These are phyloP conservation scores for Cicer chorassanicum DNA, from an alignment of 306 rosid genomes.

Conservation along the genomic window DNA sequence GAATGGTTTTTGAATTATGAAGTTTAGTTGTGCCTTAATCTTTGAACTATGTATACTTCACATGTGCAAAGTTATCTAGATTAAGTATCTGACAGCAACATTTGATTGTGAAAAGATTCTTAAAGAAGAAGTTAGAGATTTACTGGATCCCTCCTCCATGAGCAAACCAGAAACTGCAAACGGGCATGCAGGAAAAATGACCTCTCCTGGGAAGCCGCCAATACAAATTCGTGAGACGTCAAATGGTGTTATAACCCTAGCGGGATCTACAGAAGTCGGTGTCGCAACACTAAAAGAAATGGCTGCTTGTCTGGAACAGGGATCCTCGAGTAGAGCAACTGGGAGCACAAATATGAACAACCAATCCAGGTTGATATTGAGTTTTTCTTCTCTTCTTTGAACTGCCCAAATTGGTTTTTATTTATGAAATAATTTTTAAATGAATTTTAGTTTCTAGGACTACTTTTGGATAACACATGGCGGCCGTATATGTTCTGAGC, in stretches of 20 bases:
- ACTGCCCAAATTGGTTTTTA: constrained; percentile 18
- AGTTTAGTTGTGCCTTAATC: constrained; percentile 29
- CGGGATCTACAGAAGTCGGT: constrained; percentile 95
- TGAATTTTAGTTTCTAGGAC: constrained; percentile 28
- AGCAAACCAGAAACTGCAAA: constrained; percentile 83
- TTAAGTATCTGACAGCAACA: constrained; percentile 44
- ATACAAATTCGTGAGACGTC: constrained; percentile 99
- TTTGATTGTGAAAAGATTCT: constrained; percentile 73
- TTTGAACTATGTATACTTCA: constrained; percentile 33
- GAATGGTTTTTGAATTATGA: constrained; percentile 45
- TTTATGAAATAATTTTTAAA: not conserved
- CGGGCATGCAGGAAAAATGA: constrained; percentile 78
- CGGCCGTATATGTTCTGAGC: constrained; percentile 11
- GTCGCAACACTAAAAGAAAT: constrained; percentile 85
- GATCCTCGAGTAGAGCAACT: constrained; percentile 93
- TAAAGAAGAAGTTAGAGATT: constrained; percentile 97
- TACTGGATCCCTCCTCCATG: constrained; percentile 79
- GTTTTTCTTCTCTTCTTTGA: constrained; percentile 45
- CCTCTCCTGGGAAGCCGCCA: constrained; percentile 81
- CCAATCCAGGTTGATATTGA: constrained; percentile 81
- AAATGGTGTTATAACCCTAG: constrained; percentile 94
- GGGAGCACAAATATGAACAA: constrained; percentile 99
- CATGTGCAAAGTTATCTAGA: constrained; percentile 38
- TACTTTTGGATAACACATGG: constrained; percentile 19
- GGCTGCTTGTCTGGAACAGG: constrained; percentile 98